A percentile compares a stretch with the other conserved stretches of the same genome.
Evolutionary conservation across 106 monocot species (phyloP).

Genomic region (Platanthera zijinensis): DNA sequence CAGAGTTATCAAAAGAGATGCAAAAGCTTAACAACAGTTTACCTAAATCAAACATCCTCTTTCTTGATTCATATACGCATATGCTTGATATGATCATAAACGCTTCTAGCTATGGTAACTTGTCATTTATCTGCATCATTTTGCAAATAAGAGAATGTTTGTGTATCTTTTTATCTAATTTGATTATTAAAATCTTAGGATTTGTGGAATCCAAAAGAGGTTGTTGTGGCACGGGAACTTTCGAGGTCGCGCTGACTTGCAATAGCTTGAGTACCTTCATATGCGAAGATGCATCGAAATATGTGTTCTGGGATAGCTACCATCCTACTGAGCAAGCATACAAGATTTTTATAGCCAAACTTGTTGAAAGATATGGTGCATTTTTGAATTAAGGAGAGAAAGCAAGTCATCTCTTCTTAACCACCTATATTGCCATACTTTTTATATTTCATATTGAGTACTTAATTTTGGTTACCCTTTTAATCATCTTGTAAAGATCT

Average conservation of each 20-base stretch:
- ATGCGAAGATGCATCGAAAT: slow-evolving; percentile 32
- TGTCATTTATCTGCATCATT: neutral
- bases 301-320: slow-evolving; percentile 40
- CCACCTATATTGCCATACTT: neutral
- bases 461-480: neutral
- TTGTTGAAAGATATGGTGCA: slow-evolving; percentile 16
- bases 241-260: slow-evolving; percentile 25
- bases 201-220: slow-evolving; percentile 32
- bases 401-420: neutral
- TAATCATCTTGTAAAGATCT: too few relatives aligned
- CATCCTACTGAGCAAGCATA: slow-evolving; percentile 39
- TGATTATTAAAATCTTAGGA: slow-evolving; percentile 9
- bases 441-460: neutral
- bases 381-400: neutral
- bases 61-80: slow-evolving; percentile 37
- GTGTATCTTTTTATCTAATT: neutral
- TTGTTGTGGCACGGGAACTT: slow-evolving; percentile 43
- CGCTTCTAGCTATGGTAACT: slow-evolving; percentile 45
- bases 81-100: slow-evolving; percentile 39
- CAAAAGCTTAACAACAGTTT: slow-evolving; percentile 15
- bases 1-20: slow-evolving; percentile 22
- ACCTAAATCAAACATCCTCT: slow-evolving; percentile 18
- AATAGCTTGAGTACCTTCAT: slow-evolving; percentile 24
- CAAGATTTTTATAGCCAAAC: slow-evolving; percentile 16
- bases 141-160: neutral